phyloP scores from a whole-genome alignment of 495 filamentous ascomycete species.

The Aspergillus cavernicola region DNA sequence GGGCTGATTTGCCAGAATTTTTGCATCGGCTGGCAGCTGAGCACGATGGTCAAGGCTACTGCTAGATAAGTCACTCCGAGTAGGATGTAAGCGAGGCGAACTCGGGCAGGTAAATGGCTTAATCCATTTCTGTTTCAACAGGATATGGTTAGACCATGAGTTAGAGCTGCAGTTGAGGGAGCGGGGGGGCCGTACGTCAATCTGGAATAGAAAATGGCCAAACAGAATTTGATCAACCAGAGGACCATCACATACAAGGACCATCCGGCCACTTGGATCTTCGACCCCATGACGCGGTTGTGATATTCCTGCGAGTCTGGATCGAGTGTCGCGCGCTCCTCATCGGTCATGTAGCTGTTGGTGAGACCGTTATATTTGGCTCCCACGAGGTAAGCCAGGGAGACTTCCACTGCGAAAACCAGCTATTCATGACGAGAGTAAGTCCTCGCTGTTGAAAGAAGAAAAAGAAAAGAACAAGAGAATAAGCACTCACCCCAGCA shows the following conservation, averaged over 20 bases:
- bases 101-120: constrained; percentile 41
- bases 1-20: constrained; percentile 59
- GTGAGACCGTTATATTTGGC: constrained; percentile 41
- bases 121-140: constrained; percentile 43
- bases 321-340: constrained; percentile 36
- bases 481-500: constrained; percentile 38
- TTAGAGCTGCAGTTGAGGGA: too few species aligned
- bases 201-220: constrained; percentile 56
- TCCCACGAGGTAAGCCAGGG: constrained; percentile 33
- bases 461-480: background rate
- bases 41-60: constrained; percentile 47
- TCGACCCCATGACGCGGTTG: constrained; percentile 48
- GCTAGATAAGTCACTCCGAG: constrained; percentile 49
- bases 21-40: constrained; percentile 50
- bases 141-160: background rate
- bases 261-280: constrained; percentile 57
- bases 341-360: constrained; percentile 50
- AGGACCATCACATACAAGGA: constrained; percentile 52
- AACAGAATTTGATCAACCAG: constrained; percentile 55
- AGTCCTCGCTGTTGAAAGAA: background rate
- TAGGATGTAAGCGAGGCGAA: constrained; percentile 52
- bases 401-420: constrained; percentile 30
- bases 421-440: constrained; percentile 11
- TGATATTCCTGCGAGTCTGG: constrained; percentile 37
- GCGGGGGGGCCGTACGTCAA: constrained; percentile 58